Base-by-base conservation (phyloP, 129 eudicot genomes). In the Oenanthe sinensis region DNA sequence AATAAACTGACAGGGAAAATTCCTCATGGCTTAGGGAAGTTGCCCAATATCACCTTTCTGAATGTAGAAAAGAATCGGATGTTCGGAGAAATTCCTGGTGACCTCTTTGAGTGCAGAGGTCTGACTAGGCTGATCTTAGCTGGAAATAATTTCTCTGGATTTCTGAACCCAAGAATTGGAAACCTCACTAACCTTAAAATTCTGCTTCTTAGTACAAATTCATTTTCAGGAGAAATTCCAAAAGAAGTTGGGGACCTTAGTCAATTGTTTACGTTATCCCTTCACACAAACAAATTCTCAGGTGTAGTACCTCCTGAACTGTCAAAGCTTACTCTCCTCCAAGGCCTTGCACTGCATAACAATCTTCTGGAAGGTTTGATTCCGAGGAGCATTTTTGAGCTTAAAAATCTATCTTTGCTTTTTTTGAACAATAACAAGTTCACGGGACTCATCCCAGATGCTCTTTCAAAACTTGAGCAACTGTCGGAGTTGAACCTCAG, bases 361-460 rank as follows among this genome's bases (percentile, higher is more conserved):
- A 95, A 95, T 79, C 67, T 65, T 17, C 87, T 95, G 6, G 88
- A 91, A 85, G 98, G 98, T 19, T 70, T 4, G 24, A 81, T 95
- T 79, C 98, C 98, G 0, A 85, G 82, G 13, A 80, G 87, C 44
- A 77, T 95, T 14, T 87, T 85, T 80, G 84, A 80, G 85, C 90
- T 95, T 22, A 83, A 82, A 75, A 75, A 83, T 37, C 86, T 95
- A 8, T 88, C 80, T 6, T 80, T 77, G 28, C 91, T 95, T 45
- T 52, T 74, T 68, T 47, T 95, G 80, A 74, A 77, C 83, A 82
- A 85, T 69, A 95, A 95, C 72, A 82, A 78, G 22, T 77, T 95
- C n/a, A 49, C 76, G 3, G 94, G 98, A 28, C 83, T 87, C 5
- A 81, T 95, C 76, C 85, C 91, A 22, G 75, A 77, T 63, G 85